Evolutionary conservation across 2,329 filamentous ascomycete genomes (phyloP), one percentile per base, ranked within the genome.

Genomic region (Lachnellula hyalina): DNA sequence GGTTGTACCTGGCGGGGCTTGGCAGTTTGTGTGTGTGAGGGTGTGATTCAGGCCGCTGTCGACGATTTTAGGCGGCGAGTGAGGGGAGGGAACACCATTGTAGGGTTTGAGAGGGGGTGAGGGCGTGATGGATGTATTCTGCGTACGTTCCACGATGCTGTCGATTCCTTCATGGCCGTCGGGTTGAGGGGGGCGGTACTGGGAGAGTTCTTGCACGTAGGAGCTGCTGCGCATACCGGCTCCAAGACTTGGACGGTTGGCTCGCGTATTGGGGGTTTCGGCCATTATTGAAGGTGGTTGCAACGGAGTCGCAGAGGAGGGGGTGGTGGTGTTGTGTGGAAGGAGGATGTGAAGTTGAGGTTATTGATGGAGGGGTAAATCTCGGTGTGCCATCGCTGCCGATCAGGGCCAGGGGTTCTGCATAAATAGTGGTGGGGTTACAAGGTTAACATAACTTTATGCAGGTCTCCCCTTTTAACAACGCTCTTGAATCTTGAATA

Each of bases 11-110:
- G 72, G 68, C 1, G 72, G 63, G 5, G 82, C 78, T 38, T 79
- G 79, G 64, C 84, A 87, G 68, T 85, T 83, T 40, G 80, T 77
- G 62, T 87, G 84, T 36, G 82, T 82, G 61, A 84, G 76, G 62
- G 77, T 78, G 69, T 86, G 83, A 65, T 74, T 81, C 62, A 86
- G 68, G 46, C 83, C 83, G 65, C 78, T 82, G 61, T 86, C 82
- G 55, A 85, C 75, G 50, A 86, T 80, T 52, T 73, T 80, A 3
- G 82, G 81, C 7, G 82, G 82, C 57, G 79, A 75, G 28, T 81
- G 77, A 32, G 79, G 75, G 51, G 80, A 82, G 7, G 82, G 83
- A 48, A 86, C 75, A 56, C 83, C 83, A 60, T 78, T 82, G 72
- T 83, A 86, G 35, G 74, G 74, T 49, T 75, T 70, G 53, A 75